phyloP scores from a whole-genome alignment of 2,329 filamentous ascomycete genomes.

The Tolypocladium ophioglossoides region DNA sequence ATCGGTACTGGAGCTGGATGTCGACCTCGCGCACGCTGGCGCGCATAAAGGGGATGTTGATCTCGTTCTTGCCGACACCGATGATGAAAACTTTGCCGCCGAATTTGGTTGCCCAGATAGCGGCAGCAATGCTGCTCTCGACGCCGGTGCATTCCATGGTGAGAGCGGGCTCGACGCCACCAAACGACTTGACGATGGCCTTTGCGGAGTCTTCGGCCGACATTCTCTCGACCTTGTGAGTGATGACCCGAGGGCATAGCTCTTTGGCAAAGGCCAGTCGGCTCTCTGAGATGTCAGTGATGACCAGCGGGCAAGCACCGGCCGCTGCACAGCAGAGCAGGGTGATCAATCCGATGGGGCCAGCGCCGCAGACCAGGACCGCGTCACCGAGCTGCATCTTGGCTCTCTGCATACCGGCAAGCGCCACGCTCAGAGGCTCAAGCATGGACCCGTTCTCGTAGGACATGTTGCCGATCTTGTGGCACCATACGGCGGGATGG shows the following conservation, averaged over 20 bases:
- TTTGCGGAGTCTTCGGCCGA: constrained; percentile 62
- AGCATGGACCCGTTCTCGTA: constrained; percentile 86
- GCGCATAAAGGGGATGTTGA: constrained; percentile 92
- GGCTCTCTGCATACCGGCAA: constrained; percentile 79
- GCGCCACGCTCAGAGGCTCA: constrained; percentile 80
- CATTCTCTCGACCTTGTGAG: constrained; percentile 63
- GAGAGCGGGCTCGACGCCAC: constrained; percentile 69
- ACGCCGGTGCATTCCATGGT: constrained; percentile 92
- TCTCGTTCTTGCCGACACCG: constrained; percentile 89
- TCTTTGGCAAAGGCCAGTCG: constrained; percentile 76
- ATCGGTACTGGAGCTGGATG: constrained; percentile 93
- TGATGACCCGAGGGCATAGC: constrained; percentile 67
- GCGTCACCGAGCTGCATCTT: constrained; percentile 75
- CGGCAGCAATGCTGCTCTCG: constrained; percentile 74
- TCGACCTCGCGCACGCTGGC: constrained; percentile 86
- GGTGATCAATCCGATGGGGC: constrained; percentile 86
- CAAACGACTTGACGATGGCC: constrained; percentile 57
- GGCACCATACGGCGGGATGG: constrained; percentile 89
- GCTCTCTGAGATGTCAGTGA: constrained; percentile 88
- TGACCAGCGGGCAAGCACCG: constrained; percentile 81
- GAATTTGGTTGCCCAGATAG: constrained; percentile 87
- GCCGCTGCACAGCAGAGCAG: constrained; percentile 76
- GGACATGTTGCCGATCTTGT: constrained; percentile 88
- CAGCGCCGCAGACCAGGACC: constrained; percentile 82
- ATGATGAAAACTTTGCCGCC: constrained; percentile 97